Conservation (phyloP, 306 rosid genomes). For the Pterocarpus santalinus region DNA sequence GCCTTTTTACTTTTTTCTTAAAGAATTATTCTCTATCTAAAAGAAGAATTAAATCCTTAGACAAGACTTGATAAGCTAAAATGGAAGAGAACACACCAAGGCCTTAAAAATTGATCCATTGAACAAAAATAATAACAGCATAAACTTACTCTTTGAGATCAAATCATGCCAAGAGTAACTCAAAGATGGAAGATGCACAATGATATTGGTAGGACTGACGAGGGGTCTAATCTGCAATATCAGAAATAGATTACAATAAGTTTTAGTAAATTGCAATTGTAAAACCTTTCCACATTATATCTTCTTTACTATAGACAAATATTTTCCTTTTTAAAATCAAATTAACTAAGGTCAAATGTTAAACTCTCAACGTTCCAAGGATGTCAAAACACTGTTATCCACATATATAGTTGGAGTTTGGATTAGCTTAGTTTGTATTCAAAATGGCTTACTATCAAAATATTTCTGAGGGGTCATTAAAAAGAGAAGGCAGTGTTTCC, state of each 20-base stretch:
- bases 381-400: background rate
- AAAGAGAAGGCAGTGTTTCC: background rate
- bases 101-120: constrained; percentile 21
- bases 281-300: constrained; percentile 19
- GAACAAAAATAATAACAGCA: constrained; percentile 3
- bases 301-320: background rate
- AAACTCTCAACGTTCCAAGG: background rate
- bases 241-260: constrained; percentile 2
- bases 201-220: constrained; percentile 79
- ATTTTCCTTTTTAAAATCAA: background rate
- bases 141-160: constrained; percentile 76
- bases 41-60: background rate
- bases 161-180: constrained; percentile 93
- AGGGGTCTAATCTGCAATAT: constrained; percentile 88
- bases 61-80: background rate
- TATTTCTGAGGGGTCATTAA: background rate
- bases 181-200: constrained; percentile 58
- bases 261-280: constrained; percentile 32
- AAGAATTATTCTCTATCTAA: background rate
- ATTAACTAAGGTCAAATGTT: constrained; percentile 19
- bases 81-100: background rate
- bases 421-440: background rate
- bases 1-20: background rate
- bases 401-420: background rate
- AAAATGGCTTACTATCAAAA: background rate